Base-by-base conservation (phyloP, 1,139 yeast species). In the Scheffersomyces parashehatae region DNA sequence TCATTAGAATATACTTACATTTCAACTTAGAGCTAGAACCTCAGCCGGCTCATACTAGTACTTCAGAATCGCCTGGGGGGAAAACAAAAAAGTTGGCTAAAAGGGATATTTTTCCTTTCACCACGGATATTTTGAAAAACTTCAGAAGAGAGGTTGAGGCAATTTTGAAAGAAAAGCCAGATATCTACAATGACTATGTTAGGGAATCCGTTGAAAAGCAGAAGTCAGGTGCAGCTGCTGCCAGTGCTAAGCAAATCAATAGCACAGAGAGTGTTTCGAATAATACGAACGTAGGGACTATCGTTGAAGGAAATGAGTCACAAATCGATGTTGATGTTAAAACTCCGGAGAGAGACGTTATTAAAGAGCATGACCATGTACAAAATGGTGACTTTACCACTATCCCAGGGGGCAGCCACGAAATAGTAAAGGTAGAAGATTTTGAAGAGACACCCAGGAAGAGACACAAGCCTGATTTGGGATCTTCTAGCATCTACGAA, bases 1-100 rank as follows among this genome's bases (percentile, higher is more conserved):
- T 76, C 56, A 64, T 88, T 51, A 70, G 69, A 41, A 62, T 86
- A 7, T 84, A 70, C 48, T 51, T 60, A n/a, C 48, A 51, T 40
- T 62, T 55, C 44, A 37, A 35, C 30, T 48, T 48, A 11, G 28
- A 32, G 4, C 37, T 35, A 11, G 36, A 31, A 4, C 41, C 37
- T 5, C 26, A 6, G 7, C 33, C 29, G 12, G 35, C 32, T 15
- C 11, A 44, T 12, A 26, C 41, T 5, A 42, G 45, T 3, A 35
- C 36, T 2, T 40, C 49, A 3, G 72, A 65, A 8, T 59, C 70
- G 0, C 73, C 75, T 0, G 59, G 62, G 11, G 68, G 66, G 2
- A 71, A 67, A 43, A 44, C 52, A 2, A 73, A 73, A 47, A 70
- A 65, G 46, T 58, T 73, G 30, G 79, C 79, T 1, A 74, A 73